Base-by-base conservation (phyloP, 1,284 basidiomycete species). In the Cutaneotrichosporon sp. region DNA sequence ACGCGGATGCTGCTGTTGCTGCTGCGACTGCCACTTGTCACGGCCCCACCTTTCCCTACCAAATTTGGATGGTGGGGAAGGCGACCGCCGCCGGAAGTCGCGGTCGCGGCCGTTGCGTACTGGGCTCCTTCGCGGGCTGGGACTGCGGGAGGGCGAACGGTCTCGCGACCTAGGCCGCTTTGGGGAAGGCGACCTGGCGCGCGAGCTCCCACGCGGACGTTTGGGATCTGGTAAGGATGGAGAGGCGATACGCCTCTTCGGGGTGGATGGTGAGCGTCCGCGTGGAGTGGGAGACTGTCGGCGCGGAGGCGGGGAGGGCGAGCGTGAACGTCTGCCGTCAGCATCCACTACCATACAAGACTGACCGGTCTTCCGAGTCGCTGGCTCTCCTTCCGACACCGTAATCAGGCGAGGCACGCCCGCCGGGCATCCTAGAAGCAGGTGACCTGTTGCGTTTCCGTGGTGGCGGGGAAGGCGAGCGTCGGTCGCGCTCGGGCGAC, bases 201-300 rank as follows among this genome's bases (percentile, higher is more conserved):
- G 65, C 1, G 65, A 66, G 26, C 11, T 30, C 14, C 56, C 65
- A 2, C 65, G 59, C 10, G 62, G 46, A 2, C 65, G 55, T 22
- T 66, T 66, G 8, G 65, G 56, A 6, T 57, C 56, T 14, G 65
- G 65, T 4, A 58, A 21, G 4, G 42, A 32, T 5, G 65, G 65
- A 3, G 65, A 66, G 0, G 61, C 38, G 6, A 61, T 59, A 1
- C 65, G 61, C 6, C 65, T 47, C n/a, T 66, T 66, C 8, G 57
- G 61, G 1, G 58, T 34, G 16, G 38, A 53, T 3, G 60, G 52
- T 4, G 42, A 58, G 5, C 57, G 30, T 9, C 40, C 22, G 5
- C 57, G 57, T 6, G 46, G 26, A 11, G 34, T 21, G 6, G 59
- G 51, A 11, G 50, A 53, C 8, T 38, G 18, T 5, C 50, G 50